Base-by-base conservation (phyloP, 2,329 filamentous ascomycete genomes). In the Pseudogymnoascus sp. region DNA sequence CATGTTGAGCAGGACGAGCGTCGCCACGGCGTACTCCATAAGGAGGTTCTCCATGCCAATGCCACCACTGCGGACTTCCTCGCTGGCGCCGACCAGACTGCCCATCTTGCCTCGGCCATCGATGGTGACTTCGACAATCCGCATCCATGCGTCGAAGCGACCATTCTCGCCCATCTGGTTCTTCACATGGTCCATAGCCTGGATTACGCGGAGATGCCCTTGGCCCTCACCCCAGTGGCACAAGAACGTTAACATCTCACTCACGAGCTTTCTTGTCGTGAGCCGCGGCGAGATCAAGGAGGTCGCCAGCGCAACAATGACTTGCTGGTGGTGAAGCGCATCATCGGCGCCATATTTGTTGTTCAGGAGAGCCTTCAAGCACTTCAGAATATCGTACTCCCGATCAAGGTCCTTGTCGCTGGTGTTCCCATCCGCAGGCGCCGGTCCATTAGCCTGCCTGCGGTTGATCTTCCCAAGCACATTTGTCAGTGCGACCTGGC, bases 341-440 rank as follows among this genome's bases (percentile, higher is more conserved):
- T 99, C 93, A 74, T 99, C 95, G 66, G 95, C 95, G 66, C 95
- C 95, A 75, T 96, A 98, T 75, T 96, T 97, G 84, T 97, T 99
- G 85, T 99, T 99, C 89, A 98, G 96, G 64, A 98, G 78, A 33
- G 93, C 92, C 79, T 98, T 98, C 64, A 99, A 78, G 78, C 95
- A 98, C 78, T 99, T 99, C 73, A 96, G 86, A 66, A 99, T 96
- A 73, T 98, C 95, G 74, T 98, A 98, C 77, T 91, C 88, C 63
- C 86, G 82, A 69, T 91, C 88, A 60, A 89, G 76, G 72, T 90
- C 88, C 69, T 84, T 86, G 64, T 90, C 88, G 41, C 79, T 83
- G n/a, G 75, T 78, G 24, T 78, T 76, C 28, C 80, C 79, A 56
- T 82, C 76, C 41, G 77, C 77, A 63, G 77, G 77, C 4, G 84